phyloP scores from a whole-genome alignment of 495 filamentous ascomycete species.

The Hyphodiscus hymeniophilus region DNA sequence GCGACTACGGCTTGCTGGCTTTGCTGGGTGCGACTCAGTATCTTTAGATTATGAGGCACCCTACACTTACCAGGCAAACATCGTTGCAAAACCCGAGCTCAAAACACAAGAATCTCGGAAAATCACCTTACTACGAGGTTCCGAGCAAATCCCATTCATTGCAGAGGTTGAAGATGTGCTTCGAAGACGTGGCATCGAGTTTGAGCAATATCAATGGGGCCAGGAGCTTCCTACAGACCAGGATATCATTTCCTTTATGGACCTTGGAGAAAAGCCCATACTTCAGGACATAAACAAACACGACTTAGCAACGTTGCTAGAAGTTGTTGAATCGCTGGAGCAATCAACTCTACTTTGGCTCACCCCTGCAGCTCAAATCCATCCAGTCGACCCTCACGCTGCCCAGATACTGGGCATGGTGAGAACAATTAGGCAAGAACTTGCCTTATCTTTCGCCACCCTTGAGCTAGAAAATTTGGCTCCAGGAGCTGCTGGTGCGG shows the following conservation, averaged over 20 bases:
- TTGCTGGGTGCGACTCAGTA: not conserved
- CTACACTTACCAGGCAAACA: not conserved
- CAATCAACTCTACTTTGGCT: slow-evolving; percentile 30
- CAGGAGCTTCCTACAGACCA: not conserved
- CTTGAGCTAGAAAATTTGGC: slow-evolving; percentile 30
- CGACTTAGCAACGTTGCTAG: slow-evolving; percentile 1
- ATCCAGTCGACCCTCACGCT: slow-evolving; percentile 12
- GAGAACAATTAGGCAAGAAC: slow-evolving; percentile 33
- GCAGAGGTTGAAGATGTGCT: not conserved
- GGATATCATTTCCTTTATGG: slow-evolving; percentile 4
- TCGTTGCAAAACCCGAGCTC: not conserved
- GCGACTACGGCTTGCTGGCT: not conserved
- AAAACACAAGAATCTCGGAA: not conserved
- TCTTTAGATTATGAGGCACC: not conserved
- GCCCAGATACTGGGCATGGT: slow-evolving; percentile 35
- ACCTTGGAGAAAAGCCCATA: slow-evolving; percentile 6
- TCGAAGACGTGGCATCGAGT: not conserved
- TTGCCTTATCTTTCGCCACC: slow-evolving; percentile 29
- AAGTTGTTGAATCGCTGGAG: slow-evolving; percentile 22
- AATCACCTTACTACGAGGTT: not conserved
- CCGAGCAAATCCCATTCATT: no score
- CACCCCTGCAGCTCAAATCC: slow-evolving; percentile 27
- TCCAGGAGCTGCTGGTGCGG: not conserved
- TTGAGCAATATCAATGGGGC: not conserved
- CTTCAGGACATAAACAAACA: no score